A percentile compares a stretch with the other conserved stretches of the same genome.
Conservation (phyloP, 208 protist genomes). For the Leishmania guyanensis region DNA sequence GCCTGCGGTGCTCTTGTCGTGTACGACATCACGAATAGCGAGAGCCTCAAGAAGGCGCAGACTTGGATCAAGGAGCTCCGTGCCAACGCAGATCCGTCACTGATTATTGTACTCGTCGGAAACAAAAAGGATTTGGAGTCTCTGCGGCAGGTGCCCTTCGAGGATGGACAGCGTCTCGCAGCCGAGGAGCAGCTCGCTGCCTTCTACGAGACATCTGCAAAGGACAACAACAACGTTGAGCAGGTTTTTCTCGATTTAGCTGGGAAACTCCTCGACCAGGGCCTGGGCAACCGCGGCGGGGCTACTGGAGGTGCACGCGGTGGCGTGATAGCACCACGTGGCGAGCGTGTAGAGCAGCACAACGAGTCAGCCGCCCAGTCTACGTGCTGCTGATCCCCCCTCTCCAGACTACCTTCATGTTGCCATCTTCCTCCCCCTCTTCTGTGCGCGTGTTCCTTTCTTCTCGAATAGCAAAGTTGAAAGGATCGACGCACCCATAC, state of each 20-base stretch:
- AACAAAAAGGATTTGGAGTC: constrained; percentile 97
- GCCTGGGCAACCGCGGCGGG: constrained; percentile 41
- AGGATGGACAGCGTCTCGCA: constrained; percentile 73
- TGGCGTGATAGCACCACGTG: constrained; percentile 29
- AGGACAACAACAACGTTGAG: constrained; percentile 88
- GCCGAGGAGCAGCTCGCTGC: constrained; percentile 70
- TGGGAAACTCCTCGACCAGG: constrained; percentile 91
- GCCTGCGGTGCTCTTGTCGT: constrained; percentile 94
- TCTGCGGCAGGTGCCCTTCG: constrained; percentile 75
- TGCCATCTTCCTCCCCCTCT: background rate
- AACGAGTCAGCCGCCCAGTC: constrained; percentile 19
- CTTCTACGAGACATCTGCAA: constrained; percentile 90
- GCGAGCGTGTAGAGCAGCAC: constrained; percentile 29
- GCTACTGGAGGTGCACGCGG: constrained; percentile 17
- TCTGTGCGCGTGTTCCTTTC: background rate
- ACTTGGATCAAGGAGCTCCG: constrained; percentile 97
- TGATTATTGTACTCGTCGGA: constrained; percentile 94
- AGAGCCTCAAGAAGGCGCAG: constrained; percentile 94
- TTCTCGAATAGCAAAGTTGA: background rate
- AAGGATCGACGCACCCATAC: background rate
- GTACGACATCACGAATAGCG: constrained; percentile 97
- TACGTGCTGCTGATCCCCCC: constrained; percentile 38
- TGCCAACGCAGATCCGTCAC: constrained; percentile 84
- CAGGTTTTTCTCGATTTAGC: constrained; percentile 91
- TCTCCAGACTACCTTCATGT: background rate